Evolutionary conservation across 768 basidiomycete genomes (phyloP).

Genomic region (Leccinum sublutescens): DNA sequence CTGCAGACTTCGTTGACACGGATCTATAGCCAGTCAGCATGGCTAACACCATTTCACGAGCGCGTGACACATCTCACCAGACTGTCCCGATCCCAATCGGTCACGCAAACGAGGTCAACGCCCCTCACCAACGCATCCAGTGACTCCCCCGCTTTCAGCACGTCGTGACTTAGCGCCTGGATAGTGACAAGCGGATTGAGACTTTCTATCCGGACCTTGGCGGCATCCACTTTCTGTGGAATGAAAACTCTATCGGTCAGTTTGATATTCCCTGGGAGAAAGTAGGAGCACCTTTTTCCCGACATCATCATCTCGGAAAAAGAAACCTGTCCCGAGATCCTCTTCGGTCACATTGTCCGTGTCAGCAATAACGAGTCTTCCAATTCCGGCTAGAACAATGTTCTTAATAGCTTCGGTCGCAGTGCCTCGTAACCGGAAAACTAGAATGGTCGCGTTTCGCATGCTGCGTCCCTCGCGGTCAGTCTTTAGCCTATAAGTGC

Average conservation of each 20-base stretch:
- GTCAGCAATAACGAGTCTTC: constrained; percentile 84
- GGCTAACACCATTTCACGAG: not conserved
- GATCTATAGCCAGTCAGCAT: constrained; percentile 39
- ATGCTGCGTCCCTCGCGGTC: constrained; percentile 52
- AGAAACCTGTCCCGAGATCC: constrained; percentile 91
- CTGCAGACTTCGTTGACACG: constrained; percentile 80
- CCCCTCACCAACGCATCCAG: constrained; percentile 58
- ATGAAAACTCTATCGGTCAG: constrained; percentile 25
- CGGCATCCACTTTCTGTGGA: constrained; percentile 77
- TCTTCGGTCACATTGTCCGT: constrained; percentile 69
- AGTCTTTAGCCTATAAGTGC: constrained; percentile 2
- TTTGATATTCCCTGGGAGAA: constrained; percentile 40
- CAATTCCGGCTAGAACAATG: constrained; percentile 95
- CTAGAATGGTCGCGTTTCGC: constrained; percentile 88
- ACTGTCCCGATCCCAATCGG: constrained; percentile 68
- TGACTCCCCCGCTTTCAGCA: constrained; percentile 47
- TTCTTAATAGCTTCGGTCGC: constrained; percentile 97
- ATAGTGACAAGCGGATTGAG: constrained; percentile 91
- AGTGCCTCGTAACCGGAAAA: constrained; percentile 74
- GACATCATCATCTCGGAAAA: constrained; percentile 91
- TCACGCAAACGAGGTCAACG: constrained; percentile 86
- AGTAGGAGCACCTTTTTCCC: constrained; percentile 68
- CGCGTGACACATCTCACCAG: constrained; percentile 52
- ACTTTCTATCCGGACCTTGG: constrained; percentile 79
- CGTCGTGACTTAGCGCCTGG: constrained; percentile 56